These are phyloP conservation scores for Nemania diffusa DNA, from an alignment of 2,329 filamentous ascomycete genomes.

Conservation along the genomic window DNA sequence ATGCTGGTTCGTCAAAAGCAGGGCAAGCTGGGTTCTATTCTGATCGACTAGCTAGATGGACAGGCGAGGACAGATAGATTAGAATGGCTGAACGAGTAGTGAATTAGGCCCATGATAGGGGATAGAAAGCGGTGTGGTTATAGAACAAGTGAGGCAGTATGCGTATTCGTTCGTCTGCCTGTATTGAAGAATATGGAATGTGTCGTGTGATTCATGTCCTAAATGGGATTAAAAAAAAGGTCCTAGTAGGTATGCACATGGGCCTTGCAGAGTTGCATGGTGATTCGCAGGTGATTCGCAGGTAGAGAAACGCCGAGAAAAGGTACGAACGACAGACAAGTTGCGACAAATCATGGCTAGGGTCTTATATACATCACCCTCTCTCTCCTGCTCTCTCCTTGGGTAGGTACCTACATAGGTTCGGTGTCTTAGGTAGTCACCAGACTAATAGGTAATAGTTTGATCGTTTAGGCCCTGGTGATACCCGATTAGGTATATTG, in stretches of 20 bases:
- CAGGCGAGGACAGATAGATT: neutral
- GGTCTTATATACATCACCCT: too few species aligned
- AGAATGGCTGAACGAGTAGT: neutral
- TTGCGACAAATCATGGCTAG: neutral
- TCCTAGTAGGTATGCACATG: neutral
- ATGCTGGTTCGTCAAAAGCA: slow-evolving; percentile 56
- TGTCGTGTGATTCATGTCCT: slow-evolving; percentile 27
- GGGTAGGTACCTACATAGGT: neutral
- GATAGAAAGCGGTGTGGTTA: neutral
- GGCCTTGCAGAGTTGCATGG: neutral
- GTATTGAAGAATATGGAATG: slow-evolving; percentile 5
- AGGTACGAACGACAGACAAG: neutral
- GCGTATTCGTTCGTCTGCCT: neutral
- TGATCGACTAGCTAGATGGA: neutral
- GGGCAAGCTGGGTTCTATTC: neutral
- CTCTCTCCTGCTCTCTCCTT: neutral
- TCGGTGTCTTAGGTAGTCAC: too few species aligned
- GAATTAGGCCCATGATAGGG: slow-evolving; percentile 13
- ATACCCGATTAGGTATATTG: too few species aligned
- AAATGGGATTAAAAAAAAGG: slow-evolving; percentile 12
- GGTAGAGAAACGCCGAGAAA: neutral
- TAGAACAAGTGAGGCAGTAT: neutral
- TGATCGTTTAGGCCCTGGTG: too few species aligned
- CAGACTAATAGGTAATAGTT: too few species aligned
- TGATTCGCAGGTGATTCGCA: neutral